These are phyloP conservation scores for Effrenium voratum DNA, from an alignment of 73 alveolate genomes.

Conservation along the genomic window DNA sequence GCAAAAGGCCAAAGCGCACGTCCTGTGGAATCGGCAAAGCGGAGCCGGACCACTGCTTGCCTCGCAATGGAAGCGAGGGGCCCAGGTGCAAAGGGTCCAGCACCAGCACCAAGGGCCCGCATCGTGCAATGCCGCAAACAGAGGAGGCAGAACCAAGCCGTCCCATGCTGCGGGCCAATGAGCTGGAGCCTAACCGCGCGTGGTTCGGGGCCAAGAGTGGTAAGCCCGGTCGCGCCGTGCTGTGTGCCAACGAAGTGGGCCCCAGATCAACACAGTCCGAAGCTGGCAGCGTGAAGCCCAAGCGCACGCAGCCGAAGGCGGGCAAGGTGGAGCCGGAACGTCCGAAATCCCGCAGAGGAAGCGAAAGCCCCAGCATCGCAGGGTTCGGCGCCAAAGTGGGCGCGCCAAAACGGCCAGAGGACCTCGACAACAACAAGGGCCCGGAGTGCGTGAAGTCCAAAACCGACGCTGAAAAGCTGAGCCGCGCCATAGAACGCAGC, in stretches of 20 bases:
- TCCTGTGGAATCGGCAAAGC: no score
- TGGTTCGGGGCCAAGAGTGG: not conserved
- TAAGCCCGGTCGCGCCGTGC: not conserved
- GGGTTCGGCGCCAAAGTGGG: not conserved
- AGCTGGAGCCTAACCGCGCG: not conserved
- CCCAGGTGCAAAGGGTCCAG: slow-evolving; percentile 46
- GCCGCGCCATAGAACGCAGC: not conserved
- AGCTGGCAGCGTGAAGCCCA: not conserved
- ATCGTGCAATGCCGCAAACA: slow-evolving; percentile 15
- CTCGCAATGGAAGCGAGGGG: not conserved
- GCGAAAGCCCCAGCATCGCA: not conserved
- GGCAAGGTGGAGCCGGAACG: not conserved
- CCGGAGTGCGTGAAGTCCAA: not conserved
- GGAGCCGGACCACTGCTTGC: no score
- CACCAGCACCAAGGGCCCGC: not conserved
- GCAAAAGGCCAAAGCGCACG: not conserved
- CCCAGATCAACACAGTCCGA: slow-evolving; percentile 45
- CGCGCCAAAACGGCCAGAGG: not conserved
- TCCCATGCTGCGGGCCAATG: not conserved
- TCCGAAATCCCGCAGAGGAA: not conserved
- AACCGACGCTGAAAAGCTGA: not conserved
- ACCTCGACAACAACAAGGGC: not conserved
- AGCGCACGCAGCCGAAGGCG: not conserved
- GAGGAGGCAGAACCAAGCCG: not conserved
- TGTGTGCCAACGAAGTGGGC: not conserved